Base-by-base conservation (phyloP, 257 asterid species). In the Fraxinus anomala region DNA sequence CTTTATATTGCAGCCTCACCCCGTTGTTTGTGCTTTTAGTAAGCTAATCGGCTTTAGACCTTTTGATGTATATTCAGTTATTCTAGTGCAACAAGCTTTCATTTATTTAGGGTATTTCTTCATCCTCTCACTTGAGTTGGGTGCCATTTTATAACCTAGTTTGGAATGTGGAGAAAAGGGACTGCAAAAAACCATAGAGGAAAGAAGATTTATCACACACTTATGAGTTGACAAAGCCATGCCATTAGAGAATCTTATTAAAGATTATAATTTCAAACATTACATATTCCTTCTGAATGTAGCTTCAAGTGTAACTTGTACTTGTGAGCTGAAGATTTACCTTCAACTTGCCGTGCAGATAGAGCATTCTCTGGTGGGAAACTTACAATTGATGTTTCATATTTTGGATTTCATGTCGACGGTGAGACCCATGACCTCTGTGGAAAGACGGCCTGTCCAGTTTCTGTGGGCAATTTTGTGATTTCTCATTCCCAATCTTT, bases 391-490 rank as follows among this genome's bases (percentile, higher is more conserved):
- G 84, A 76, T 23, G 87, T 87, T 37, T 77, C 84, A 30, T 82
- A 80, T 71, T 82, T 74, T 10, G 85, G 85, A 56, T 73, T 84
- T 23, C 80, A 78, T 39, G 80, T 87, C 82, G 85, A 80, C 72
- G 71, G 44, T 1, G 88, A 84, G 80, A 75, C 68, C 3, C 87
- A 84, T 24, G 85, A 87, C 71, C 76, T 84, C 11, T 86, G 90
- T 54, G 2, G 51, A 61, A 83, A 82, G 65, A 70, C 76, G 3
- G 17, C 30, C 42, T 87, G 90, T 77, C 88, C 90, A 5, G 69
- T 84, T 61, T 56, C 79, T 2, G 26, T 21, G 21, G 90, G 88
- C 33, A 82, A 87, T 56, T 87, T 84, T 54, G 80, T 79, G 66
- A 68, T 87, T 30, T 76, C 86, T 59, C 84, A 80, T 54, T 23